Percentiles rank a stretch among this genome's conserved stretches.
Evolutionary conservation across 2,329 filamentous ascomycete genomes (phyloP).

Genomic region (Paecilomyces formosus): DNA sequence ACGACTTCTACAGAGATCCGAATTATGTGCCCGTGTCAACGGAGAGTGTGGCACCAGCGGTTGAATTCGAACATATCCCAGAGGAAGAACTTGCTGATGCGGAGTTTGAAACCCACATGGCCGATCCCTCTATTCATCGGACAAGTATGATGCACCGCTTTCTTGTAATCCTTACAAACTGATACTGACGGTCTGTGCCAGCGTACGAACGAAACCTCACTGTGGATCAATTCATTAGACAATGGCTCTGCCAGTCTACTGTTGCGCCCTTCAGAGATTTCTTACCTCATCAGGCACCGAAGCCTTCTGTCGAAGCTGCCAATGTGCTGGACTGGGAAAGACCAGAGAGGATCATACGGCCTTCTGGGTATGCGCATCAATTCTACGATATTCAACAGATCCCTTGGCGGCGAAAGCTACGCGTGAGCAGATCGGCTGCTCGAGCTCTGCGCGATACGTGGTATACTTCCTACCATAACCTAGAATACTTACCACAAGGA

Average conservation of each 20-base stretch:
- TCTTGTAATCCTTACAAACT: neutral
- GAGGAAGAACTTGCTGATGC: neutral
- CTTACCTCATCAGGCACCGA: slow-evolving; percentile 9
- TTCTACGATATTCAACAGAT: slow-evolving; percentile 36
- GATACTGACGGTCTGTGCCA: slow-evolving; percentile 4
- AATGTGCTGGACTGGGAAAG: slow-evolving; percentile 28
- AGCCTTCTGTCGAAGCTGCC: slow-evolving; percentile 21
- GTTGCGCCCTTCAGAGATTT: slow-evolving; percentile 11
- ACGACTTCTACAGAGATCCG: slow-evolving; percentile 21
- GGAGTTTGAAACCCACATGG: slow-evolving; percentile 1
- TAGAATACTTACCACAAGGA: slow-evolving; percentile 19
- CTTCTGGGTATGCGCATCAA: slow-evolving; percentile 16
- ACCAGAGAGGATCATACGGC: slow-evolving; percentile 24
- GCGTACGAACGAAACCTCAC: slow-evolving; percentile 35
- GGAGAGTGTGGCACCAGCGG: slow-evolving; percentile 3
- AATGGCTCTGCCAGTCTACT: slow-evolving; percentile 28
- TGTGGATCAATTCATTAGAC: slow-evolving; percentile 35
- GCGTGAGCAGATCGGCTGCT: slow-evolving; percentile 29
- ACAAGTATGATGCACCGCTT: neutral
- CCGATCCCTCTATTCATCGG: slow-evolving; percentile 4
- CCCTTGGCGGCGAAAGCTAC: slow-evolving; percentile 30
- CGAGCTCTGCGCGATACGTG: slow-evolving; percentile 30
- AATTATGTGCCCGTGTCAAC: slow-evolving; percentile 11
- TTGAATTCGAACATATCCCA: neutral
- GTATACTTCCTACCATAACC: slow-evolving; percentile 35